Evolutionary conservation across 176 grass and related monocot genomes (phyloP), one percentile per base, ranked within the genome.

Genomic region (Oryza rufipogon): DNA sequence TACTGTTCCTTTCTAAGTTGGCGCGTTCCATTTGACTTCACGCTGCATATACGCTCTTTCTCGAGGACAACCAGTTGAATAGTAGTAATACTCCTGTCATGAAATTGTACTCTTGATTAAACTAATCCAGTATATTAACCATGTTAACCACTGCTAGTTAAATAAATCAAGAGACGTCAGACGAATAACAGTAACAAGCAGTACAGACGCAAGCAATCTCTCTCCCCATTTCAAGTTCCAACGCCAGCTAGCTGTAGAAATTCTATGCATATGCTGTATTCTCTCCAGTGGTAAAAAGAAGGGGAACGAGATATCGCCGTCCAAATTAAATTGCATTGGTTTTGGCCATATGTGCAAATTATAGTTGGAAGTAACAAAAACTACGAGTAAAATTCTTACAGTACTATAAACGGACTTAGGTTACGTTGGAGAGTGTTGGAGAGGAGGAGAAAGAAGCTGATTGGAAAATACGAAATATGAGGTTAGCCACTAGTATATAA

Each of bases 41-140:
- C 9, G 13, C 14, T 38, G 36, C 36, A 46, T 25, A 14, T 23
- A 71, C n/a, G 14, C 46, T 34, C 73, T 20, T 56, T 76, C 16
- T 38, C 73, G 73, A 76, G 28, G 30, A 60, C 9, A 76, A 38
- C 17, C 17, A 61, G 28, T 61, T 61, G 15, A 61, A 76, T 60
- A 39, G 4, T 41, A 41, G 6, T 76, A 52, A 9, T 16, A 15
- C 32, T 32, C 14, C 5, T 64, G 33, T 3, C 75, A 41, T 23
- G 10, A 60, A 42, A 63, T 77, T 77, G 74, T 36, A 9, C 51
- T 77, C 11, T 61, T 41, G n/a, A 77, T 61, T 39, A 61, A 64
- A 77, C 12, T 77, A 77, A 25, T 61, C 9, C 4, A 41, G 16
- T 41, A 41, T 76, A 77, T 61, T 77, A 22, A 17, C 17, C 19